Percentiles rank a stretch among this genome's conserved stretches.
Evolutionary conservation across 129 eudicot genomes (phyloP).

Genomic region (Artemisia argyi): DNA sequence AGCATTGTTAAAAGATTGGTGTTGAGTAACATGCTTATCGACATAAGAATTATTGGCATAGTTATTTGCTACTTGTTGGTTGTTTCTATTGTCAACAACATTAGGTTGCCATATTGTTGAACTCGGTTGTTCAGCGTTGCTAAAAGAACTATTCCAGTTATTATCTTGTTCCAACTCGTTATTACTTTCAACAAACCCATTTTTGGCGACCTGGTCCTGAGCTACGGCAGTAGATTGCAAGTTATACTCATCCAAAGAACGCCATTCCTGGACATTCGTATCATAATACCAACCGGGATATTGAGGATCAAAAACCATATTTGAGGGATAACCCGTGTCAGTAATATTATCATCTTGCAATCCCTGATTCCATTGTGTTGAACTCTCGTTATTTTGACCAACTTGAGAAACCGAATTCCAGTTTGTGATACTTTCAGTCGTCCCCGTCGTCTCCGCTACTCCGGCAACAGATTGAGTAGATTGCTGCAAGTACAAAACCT

Average conservation of each 20-base stretch:
- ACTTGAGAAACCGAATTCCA: slow-evolving; percentile 58
- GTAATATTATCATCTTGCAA: slow-evolving; percentile 37
- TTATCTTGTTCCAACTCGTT: slow-evolving; percentile 39
- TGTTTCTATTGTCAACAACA: slow-evolving; percentile 22
- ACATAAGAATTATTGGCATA: slow-evolving; percentile 28
- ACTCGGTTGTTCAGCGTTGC: slow-evolving; percentile 37
- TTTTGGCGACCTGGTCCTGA: slow-evolving; percentile 46
- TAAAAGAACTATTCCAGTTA: slow-evolving; percentile 46
- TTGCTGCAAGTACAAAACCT: slow-evolving; percentile 77
- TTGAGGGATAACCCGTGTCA: slow-evolving; percentile 64
- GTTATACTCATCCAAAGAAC: slow-evolving; percentile 57
- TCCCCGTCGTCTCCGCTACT: slow-evolving; percentile 53
- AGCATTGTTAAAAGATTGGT: slow-evolving; percentile 40
- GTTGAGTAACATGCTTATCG: slow-evolving; percentile 48
- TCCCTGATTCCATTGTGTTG: slow-evolving; percentile 58
- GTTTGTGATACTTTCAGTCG: slow-evolving; percentile 55
- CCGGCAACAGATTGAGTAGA: slow-evolving; percentile 49
- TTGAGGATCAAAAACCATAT: slow-evolving; percentile 89
- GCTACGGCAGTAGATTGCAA: slow-evolving; percentile 44
- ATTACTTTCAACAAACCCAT: slow-evolving; percentile 42
- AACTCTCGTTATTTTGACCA: slow-evolving; percentile 40
- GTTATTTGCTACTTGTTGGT: slow-evolving; percentile 38
- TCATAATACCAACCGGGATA: slow-evolving; percentile 98
- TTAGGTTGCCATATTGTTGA: slow-evolving; percentile 51
- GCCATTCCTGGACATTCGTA: slow-evolving; percentile 71